phyloP scores from a whole-genome alignment of 2,329 filamentous ascomycete species.

The Pseudogymnoascus sp. region DNA sequence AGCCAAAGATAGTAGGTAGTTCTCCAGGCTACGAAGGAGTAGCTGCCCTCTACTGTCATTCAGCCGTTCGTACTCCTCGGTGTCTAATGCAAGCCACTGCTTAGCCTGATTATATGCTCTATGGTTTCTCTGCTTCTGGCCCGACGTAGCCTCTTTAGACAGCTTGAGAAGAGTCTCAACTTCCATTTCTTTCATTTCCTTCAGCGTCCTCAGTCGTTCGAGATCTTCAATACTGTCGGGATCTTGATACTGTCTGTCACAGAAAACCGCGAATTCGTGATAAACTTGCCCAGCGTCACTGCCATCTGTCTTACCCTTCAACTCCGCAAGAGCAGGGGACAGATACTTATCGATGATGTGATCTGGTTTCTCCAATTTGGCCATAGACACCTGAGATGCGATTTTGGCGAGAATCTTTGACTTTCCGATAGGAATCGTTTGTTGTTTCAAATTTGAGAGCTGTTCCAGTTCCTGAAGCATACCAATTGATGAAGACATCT shows the following conservation, averaged over 20 bases:
- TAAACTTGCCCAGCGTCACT: conserved; percentile 80
- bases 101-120: conserved; percentile 65
- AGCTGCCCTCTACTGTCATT: conserved; percentile 72
- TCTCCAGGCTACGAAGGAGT: conserved; percentile 81
- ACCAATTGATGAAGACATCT: conserved; percentile 79
- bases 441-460: conserved; percentile 54
- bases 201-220: conserved; percentile 69
- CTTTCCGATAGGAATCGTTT: conserved; percentile 64
- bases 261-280: conserved; percentile 91
- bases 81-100: conserved; percentile 84
- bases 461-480: conserved; percentile 72
- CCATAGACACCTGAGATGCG: conserved; percentile 81
- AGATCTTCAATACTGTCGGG: conserved; percentile 79
- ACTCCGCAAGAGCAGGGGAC: conserved; percentile 72
- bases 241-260: conserved; percentile 87
- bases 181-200: conserved; percentile 74
- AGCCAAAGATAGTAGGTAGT: conserved; percentile 78
- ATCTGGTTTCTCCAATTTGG: conserved; percentile 83
- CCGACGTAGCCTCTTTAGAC: conserved; percentile 33
- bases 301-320: conserved; percentile 61
- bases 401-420: conserved; percentile 81
- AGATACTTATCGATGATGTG: conserved; percentile 83
- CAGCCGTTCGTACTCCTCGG: conserved; percentile 75
- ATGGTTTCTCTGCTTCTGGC: conserved; percentile 48
- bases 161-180: conserved; percentile 64